A percentile compares a stretch with the other conserved stretches of the same genome.
phyloP scores from a whole-genome alignment of 2,329 filamentous ascomycete species.

The Exophiala lecanii-corni region DNA sequence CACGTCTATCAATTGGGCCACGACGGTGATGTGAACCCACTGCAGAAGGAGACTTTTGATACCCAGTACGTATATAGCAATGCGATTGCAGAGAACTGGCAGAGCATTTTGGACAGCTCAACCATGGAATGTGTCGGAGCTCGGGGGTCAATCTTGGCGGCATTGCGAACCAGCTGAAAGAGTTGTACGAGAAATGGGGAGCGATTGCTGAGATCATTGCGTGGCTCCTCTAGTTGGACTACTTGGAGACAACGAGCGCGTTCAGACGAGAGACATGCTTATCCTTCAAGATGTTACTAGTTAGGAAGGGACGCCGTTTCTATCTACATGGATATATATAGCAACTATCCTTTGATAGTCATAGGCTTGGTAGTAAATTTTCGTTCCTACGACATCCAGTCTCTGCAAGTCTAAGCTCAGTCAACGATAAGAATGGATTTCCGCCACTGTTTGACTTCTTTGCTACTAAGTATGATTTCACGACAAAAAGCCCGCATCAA shows the following conservation, averaged over 20 bases:
- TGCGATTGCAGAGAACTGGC: neutral
- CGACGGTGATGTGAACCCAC: neutral
- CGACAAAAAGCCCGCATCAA: no score
- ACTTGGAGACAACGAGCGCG: neutral
- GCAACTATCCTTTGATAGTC: no score
- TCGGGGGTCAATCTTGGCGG: neutral
- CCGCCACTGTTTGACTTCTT: no score
- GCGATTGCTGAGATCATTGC: neutral
- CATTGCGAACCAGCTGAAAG: neutral
- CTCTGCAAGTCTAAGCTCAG: no score
- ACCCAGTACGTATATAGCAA: neutral
- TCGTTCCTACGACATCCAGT: no score
- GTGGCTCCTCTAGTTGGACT: neutral
- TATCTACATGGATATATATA: no score
- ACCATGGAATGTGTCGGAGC: neutral
- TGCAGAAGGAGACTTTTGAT: neutral
- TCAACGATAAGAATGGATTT: no score
- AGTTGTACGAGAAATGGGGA: neutral
- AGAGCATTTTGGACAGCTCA: neutral
- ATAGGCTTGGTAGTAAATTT: no score
- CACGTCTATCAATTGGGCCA: neutral
- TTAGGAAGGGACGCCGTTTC: neutral
- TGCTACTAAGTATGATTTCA: no score
- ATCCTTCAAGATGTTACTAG: neutral
- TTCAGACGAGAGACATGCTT: neutral